These are phyloP conservation scores for Colletotrichum sp. DNA, from an alignment of 2,329 filamentous ascomycete species.

Conservation along the genomic window DNA sequence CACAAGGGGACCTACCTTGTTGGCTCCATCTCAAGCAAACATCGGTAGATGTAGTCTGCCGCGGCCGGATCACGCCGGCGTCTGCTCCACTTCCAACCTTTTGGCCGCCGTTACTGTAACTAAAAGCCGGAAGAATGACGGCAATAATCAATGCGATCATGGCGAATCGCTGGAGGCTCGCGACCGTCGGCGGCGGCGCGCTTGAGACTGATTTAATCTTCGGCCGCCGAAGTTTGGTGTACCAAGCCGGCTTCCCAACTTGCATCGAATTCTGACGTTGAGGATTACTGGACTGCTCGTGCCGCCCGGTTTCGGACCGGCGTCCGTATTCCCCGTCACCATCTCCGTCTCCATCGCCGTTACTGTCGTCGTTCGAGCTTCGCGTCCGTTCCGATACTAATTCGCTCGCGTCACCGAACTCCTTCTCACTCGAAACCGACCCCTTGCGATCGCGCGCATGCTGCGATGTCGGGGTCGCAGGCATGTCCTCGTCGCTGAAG, in stretches of 20 bases:
- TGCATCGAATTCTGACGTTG: slow-evolving; percentile 21
- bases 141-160: slow-evolving; percentile 56
- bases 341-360: slow-evolving; percentile 26
- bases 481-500: slow-evolving; percentile 25
- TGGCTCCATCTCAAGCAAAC: slow-evolving; percentile 71
- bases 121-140: slow-evolving; percentile 52
- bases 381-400: slow-evolving; percentile 11
- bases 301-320: slow-evolving; percentile 15
- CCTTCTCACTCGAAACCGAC: slow-evolving; percentile 29
- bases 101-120: slow-evolving; percentile 45
- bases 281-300: slow-evolving; percentile 22
- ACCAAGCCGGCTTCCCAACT: slow-evolving; percentile 38
- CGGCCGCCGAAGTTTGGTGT: slow-evolving; percentile 48
- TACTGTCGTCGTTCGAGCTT: slow-evolving; percentile 2
- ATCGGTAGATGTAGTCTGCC: slow-evolving; percentile 35
- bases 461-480: background rate
- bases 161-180: slow-evolving; percentile 48
- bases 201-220: slow-evolving; percentile 48
- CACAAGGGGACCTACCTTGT: slow-evolving; percentile 51
- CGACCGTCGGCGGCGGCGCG: slow-evolving; percentile 45
- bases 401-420: slow-evolving; percentile 33
- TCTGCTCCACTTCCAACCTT: slow-evolving; percentile 48
- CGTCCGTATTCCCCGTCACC: slow-evolving; percentile 15
- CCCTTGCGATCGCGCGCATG: slow-evolving; percentile 17
- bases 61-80: slow-evolving; percentile 46